These are phyloP conservation scores for Saturnispora saitoi DNA, from an alignment of 805 yeast genomes.

Conservation along the genomic window DNA sequence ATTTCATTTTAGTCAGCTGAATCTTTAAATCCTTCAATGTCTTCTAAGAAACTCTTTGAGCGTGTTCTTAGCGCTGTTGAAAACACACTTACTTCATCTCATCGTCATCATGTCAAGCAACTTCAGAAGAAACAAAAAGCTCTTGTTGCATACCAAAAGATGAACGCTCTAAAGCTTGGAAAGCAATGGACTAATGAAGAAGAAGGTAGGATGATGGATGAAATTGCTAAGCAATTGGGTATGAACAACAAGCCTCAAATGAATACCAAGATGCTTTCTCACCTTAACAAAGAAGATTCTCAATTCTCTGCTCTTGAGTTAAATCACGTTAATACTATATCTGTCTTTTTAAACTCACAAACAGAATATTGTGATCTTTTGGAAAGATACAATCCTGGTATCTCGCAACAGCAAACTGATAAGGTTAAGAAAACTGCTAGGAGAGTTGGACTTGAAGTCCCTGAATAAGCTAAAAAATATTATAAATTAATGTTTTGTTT, in stretches of 20 bases:
- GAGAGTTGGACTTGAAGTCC: slow-evolving; percentile 77
- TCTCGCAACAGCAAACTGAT: slow-evolving; percentile 68
- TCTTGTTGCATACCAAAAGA: slow-evolving; percentile 38
- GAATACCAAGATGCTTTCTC: slow-evolving; percentile 21
- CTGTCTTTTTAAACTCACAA: slow-evolving; percentile 60
- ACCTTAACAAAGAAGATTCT: slow-evolving; percentile 20
- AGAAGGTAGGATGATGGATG: slow-evolving; percentile 29
- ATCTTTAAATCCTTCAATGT: slow-evolving; percentile 9
- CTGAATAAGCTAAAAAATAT: slow-evolving; percentile 28
- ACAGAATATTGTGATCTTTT: slow-evolving; percentile 68
- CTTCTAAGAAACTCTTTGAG: slow-evolving; percentile 8
- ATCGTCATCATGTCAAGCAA: slow-evolving; percentile 32
- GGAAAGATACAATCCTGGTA: slow-evolving; percentile 82
- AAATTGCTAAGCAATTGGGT: slow-evolving; percentile 23
- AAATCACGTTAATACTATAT: slow-evolving; percentile 48
- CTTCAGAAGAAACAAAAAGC: slow-evolving; percentile 38
- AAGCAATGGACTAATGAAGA: slow-evolving; percentile 26
- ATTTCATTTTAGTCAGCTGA: neutral
- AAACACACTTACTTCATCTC: slow-evolving; percentile 29
- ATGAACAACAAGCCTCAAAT: slow-evolving; percentile 24
- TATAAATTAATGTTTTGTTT: neutral
- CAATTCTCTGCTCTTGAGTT: slow-evolving; percentile 17
- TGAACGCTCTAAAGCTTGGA: slow-evolving; percentile 35
- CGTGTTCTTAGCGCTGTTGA: slow-evolving; percentile 30
- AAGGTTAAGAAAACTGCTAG: slow-evolving; percentile 73